A percentile compares a stretch with the other conserved stretches of the same genome.
Conservation (phyloP, 1,284 basidiomycete genomes). For the Coriolopsis trogii region DNA sequence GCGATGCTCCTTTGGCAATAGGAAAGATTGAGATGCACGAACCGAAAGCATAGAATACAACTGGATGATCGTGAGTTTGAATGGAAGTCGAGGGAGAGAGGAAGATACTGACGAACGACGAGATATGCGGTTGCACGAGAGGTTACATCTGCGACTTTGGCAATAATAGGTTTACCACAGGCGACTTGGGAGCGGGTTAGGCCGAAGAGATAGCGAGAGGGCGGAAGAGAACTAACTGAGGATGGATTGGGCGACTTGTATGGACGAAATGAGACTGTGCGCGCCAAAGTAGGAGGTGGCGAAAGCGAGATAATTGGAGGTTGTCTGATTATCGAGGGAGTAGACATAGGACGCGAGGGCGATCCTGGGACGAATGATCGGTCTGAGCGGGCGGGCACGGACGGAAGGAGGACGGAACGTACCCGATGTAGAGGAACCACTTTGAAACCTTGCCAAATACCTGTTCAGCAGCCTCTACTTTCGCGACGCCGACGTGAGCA, state of each 20-base stretch:
- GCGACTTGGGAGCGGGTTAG: conserved; percentile 40
- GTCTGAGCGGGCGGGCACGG: neutral
- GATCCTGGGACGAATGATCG: conserved; percentile 42
- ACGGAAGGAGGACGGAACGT: conserved; percentile 9
- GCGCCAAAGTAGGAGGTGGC: conserved; percentile 62
- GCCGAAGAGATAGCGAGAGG: conserved; percentile 37
- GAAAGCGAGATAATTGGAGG: conserved; percentile 65
- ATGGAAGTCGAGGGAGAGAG: neutral
- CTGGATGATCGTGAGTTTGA: conserved; percentile 30
- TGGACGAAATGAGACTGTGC: conserved; percentile 70
- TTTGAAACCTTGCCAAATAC: conserved; percentile 55
- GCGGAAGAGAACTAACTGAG: conserved; percentile 52
- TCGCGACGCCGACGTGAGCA: conserved; percentile 50
- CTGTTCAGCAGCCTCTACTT: conserved; percentile 55
- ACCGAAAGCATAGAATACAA: conserved; percentile 60
- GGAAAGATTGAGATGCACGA: too few species aligned
- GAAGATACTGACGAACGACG: conserved; percentile 54
- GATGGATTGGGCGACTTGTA: conserved; percentile 62
- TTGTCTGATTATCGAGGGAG: conserved; percentile 72
- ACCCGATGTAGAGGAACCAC: conserved; percentile 68
- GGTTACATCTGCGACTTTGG: conserved; percentile 75
- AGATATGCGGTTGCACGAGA: conserved; percentile 62
- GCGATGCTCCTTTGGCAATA: too few species aligned
- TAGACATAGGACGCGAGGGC: conserved; percentile 78
- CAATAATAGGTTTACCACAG: conserved; percentile 79